A percentile compares a stretch with the other conserved stretches of the same genome.
Conservation (phyloP, 768 basidiomycete species). For the Ramaria rubella region DNA sequence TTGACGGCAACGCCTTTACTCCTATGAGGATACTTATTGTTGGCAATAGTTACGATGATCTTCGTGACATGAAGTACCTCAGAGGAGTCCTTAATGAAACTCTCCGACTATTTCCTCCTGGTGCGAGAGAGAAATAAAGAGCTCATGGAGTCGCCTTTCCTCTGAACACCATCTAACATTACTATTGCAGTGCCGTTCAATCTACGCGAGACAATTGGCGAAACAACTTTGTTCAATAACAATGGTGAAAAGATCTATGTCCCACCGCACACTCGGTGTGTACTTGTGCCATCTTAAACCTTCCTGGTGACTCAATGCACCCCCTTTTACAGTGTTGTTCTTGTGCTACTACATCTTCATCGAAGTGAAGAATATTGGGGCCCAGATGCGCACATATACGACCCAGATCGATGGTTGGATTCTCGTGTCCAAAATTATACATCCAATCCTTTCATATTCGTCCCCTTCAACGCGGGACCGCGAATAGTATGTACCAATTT, state of each 20-base stretch:
- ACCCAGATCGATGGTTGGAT: constrained; percentile 32
- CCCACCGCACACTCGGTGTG: not conserved
- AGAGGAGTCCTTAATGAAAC: constrained; percentile 30
- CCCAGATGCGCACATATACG: constrained; percentile 27
- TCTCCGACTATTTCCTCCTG: constrained; percentile 30
- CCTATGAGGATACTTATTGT: constrained; percentile 1
- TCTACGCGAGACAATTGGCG: constrained; percentile 13
- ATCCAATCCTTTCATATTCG: constrained; percentile 18
- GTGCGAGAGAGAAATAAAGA: not conserved
- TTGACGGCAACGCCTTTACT: not conserved
- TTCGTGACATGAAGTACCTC: constrained; percentile 12
- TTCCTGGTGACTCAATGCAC: constrained; percentile 27
- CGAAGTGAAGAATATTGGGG: constrained; percentile 41
- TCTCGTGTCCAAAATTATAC: constrained; percentile 15
- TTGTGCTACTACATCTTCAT: constrained; percentile 26
- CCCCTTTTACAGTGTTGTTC: not conserved
- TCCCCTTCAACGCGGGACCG: constrained; percentile 19
- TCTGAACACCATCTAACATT: not conserved
- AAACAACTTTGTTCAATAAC: not conserved
- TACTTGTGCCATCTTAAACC: not conserved
- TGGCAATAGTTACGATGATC: not conserved
- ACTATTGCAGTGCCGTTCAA: constrained; percentile 27
- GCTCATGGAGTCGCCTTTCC: no score
- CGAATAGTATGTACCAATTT: constrained; percentile 13
- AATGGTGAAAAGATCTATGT: constrained; percentile 1